Conservation (phyloP, 2,329 filamentous ascomycete genomes). For the Diaporthe longicolla region DNA sequence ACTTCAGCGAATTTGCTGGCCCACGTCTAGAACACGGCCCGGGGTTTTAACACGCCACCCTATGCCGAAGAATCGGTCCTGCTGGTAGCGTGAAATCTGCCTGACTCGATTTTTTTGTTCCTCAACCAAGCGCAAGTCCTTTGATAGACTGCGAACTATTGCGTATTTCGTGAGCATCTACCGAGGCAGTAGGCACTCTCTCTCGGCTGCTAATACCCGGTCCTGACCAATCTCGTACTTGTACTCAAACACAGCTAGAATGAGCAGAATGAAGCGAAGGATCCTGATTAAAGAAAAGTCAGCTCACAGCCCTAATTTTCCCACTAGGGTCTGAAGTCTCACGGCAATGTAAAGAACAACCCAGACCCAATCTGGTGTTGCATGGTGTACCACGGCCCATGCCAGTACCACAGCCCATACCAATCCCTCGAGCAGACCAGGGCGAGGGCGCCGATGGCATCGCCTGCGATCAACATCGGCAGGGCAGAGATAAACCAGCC, state of each 20-base stretch:
- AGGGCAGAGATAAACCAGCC: slow-evolving; percentile 37
- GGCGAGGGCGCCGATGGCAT: slow-evolving; percentile 31
- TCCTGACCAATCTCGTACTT: slow-evolving; percentile 37
- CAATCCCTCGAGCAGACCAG: slow-evolving; percentile 41
- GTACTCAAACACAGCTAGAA: slow-evolving; percentile 26
- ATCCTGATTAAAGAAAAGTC: neutral
- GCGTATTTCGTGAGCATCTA: neutral
- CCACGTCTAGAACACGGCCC: too few relatives aligned
- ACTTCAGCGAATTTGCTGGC: neutral
- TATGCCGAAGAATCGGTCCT: neutral
- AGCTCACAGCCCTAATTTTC: neutral
- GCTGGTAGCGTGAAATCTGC: neutral
- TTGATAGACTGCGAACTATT: neutral
- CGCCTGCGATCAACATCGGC: slow-evolving; percentile 34
- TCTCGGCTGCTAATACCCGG: slow-evolving; percentile 35
- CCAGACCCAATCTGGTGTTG: slow-evolving; percentile 39
- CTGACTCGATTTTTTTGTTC: neutral
- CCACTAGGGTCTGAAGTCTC: neutral
- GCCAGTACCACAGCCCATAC: slow-evolving; percentile 42
- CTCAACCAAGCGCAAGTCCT: too few relatives aligned
- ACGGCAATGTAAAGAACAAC: slow-evolving; percentile 40
- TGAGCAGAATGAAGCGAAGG: slow-evolving; percentile 34
- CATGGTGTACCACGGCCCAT: slow-evolving; percentile 41
- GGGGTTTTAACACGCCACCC: neutral
- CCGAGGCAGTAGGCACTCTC: slow-evolving; percentile 28